These are phyloP conservation scores for Cyclocybe cylindracea DNA, from an alignment of 768 basidiomycete genomes.

Conservation along the genomic window DNA sequence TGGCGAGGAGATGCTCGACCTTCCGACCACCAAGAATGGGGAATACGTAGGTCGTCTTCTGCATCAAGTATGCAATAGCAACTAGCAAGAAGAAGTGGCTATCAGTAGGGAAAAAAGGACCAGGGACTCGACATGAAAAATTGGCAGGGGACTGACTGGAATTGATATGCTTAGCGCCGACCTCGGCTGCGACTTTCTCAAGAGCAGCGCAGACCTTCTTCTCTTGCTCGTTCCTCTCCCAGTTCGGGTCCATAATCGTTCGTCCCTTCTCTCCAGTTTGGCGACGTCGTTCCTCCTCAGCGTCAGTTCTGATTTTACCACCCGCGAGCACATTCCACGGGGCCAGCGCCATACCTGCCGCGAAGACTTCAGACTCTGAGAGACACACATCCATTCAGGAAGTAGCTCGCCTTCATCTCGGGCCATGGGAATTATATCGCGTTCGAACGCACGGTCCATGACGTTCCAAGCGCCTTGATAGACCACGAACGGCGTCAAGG, in stretches of 20 bases:
- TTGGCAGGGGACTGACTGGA: conserved; percentile 35
- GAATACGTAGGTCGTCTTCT: too few relatives aligned
- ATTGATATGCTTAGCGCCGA: conserved; percentile 48
- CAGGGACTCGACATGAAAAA: neutral
- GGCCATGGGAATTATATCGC: conserved; percentile 53
- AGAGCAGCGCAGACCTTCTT: conserved; percentile 41
- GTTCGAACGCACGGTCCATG: conserved; percentile 46
- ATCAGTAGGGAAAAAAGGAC: conserved; percentile 1
- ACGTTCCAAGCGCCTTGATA: conserved; percentile 50
- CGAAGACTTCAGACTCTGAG: neutral
- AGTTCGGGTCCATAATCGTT: conserved; percentile 24
- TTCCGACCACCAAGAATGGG: too few relatives aligned
- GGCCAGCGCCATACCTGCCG: conserved; percentile 31
- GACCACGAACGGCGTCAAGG: conserved; percentile 48
- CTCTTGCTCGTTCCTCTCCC: conserved; percentile 50
- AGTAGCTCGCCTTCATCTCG: conserved; percentile 38
- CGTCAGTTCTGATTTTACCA: conserved; percentile 56
- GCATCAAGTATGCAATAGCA: conserved; percentile 44
- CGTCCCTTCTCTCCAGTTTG: conserved; percentile 42
- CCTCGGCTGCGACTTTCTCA: conserved; percentile 50
- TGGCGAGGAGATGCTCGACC: too few relatives aligned
- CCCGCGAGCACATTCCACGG: conserved; percentile 34
- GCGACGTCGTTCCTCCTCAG: conserved; percentile 30
- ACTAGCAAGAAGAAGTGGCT: conserved; percentile 24
- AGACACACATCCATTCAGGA: neutral